Base-by-base conservation (phyloP, 441 rosid species). In the Populus hybrid region DNA sequence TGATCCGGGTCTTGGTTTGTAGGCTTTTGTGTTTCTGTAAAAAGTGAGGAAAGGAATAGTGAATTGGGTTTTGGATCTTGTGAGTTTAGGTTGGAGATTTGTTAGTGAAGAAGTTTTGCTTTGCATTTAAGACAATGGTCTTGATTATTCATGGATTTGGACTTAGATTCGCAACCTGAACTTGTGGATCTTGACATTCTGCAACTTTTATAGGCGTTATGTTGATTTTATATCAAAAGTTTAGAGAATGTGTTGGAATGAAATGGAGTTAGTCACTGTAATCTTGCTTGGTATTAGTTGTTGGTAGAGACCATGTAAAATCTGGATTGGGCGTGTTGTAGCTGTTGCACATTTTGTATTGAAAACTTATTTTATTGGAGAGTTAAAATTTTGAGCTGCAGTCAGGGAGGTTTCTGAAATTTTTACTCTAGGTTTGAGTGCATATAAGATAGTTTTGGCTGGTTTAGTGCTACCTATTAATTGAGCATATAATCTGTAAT, bases 161-260 rank as follows among this genome's bases (percentile, higher is more conserved):
- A 74, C 35, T 64, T 64, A 68, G 81, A 78, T 73, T 74, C 40
- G 77, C 12, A 26, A 68, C n/a, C 53, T 28, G n/a, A 23, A 56
- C 50, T 9, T 1, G 21, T 74, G 75, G 82, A 74, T 79, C 75
- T 79, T 74, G 78, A 74, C 36, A 9, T 74, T 69, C 64, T 69
- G 50, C 40, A 10, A 33, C n/a, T 40, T n/a, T 4, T 56, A 28
- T 64, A n/a, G 42, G 50, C 14, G 10, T 29, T 75, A 66, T 29
- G 31, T 71, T 77, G 70, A 63, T 64, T 68, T 29, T 71, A 24
- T 29, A 31, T 6, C 38, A 73, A 42, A 26, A 23, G 9, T 56
- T 29, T 23, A 14, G 76, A 68, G 31, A 66, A 9, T 56, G 38
- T 24, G 24, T 64, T 72, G 36, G 64, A 14, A 64, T 40, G 45